phyloP scores from a whole-genome alignment of 1,284 basidiomycete genomes.

The Bjerkandera adusta region DNA sequence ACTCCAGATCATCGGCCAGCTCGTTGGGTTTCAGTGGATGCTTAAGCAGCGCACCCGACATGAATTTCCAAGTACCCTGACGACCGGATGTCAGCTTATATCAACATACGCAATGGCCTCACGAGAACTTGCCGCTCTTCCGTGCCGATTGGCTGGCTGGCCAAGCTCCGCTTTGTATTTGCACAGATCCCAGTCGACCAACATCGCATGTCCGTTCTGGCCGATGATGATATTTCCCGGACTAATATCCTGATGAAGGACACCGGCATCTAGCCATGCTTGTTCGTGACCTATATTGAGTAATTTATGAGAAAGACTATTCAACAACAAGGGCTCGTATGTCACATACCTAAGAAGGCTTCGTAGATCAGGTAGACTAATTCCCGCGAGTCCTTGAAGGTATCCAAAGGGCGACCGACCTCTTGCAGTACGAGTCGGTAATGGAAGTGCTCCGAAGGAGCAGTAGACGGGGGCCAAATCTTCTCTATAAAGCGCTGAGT shows the following conservation, averaged over 20 bases:
- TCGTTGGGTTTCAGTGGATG: slow-evolving; percentile 7
- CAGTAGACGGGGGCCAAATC: no score
- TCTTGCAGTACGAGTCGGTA: slow-evolving; percentile 3
- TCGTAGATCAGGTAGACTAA: not conserved
- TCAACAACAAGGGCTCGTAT: not conserved
- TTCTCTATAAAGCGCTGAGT: no score
- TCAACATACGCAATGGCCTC: no score
- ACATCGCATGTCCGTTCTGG: not conserved
- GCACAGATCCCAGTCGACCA: slow-evolving; percentile 12
- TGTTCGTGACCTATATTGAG: slow-evolving; percentile 14
- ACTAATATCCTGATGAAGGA: slow-evolving; percentile 9
- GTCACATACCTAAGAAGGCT: slow-evolving; percentile 2
- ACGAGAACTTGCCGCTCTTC: not conserved
- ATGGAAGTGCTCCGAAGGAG: not conserved
- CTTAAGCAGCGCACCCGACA: slow-evolving; percentile 9
- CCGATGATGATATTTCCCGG: slow-evolving; percentile 5
- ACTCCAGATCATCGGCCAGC: slow-evolving; percentile 18
- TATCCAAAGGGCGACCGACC: slow-evolving; percentile 3
- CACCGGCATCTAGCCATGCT: not conserved
- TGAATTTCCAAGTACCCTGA: slow-evolving; percentile 19
- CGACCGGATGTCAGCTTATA: not conserved
- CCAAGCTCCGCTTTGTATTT: slow-evolving; percentile 4
- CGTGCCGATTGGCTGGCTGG: not conserved
- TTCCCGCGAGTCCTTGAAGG: not conserved
- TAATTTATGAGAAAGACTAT: not conserved